phyloP scores from a whole-genome alignment of 768 basidiomycete genomes.

The Mycena albidolilacea region DNA sequence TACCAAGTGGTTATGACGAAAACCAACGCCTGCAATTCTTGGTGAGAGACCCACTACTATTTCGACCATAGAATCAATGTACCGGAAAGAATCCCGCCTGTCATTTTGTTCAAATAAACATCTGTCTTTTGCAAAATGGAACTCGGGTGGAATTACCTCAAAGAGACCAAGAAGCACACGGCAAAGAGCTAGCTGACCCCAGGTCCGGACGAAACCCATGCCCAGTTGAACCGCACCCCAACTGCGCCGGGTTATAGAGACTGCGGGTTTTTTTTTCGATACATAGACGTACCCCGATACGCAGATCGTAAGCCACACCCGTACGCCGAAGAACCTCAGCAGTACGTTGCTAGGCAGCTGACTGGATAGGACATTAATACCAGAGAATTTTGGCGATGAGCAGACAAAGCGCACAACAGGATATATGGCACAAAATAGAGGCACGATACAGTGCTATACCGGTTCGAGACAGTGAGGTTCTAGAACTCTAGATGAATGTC shows the following conservation, averaged over 20 bases:
- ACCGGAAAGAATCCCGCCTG: slow-evolving; percentile 27
- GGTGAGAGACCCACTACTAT: not conserved
- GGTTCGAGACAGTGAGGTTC: slow-evolving; percentile 14
- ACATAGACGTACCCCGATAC: not conserved
- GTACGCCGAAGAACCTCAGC: slow-evolving; percentile 12
- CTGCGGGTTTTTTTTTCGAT: not conserved
- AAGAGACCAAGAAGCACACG: slow-evolving; percentile 19
- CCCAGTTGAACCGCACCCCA: slow-evolving; percentile 17
- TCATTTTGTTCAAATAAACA: not conserved
- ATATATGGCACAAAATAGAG: slow-evolving; percentile 27
- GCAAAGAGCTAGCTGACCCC: slow-evolving; percentile 15
- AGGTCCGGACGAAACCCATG: slow-evolving; percentile 19
- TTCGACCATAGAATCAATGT: not conserved
- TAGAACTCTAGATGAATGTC: not conserved
- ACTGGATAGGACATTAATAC: slow-evolving; percentile 4
- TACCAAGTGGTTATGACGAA: slow-evolving; percentile 28
- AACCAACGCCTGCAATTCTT: slow-evolving; percentile 14
- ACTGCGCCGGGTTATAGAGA: not conserved
- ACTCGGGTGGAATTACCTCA: slow-evolving; percentile 14
- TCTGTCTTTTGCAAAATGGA: not conserved
- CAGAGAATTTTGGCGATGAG: not conserved
- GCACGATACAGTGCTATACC: slow-evolving; percentile 10
- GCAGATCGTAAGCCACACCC: slow-evolving; percentile 3
- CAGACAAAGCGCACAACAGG: slow-evolving; percentile 11
- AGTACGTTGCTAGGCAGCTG: slow-evolving; percentile 20